Evolutionary conservation across 2,329 filamentous ascomycete species (phyloP).

Genomic region (Microdochium paspali): DNA sequence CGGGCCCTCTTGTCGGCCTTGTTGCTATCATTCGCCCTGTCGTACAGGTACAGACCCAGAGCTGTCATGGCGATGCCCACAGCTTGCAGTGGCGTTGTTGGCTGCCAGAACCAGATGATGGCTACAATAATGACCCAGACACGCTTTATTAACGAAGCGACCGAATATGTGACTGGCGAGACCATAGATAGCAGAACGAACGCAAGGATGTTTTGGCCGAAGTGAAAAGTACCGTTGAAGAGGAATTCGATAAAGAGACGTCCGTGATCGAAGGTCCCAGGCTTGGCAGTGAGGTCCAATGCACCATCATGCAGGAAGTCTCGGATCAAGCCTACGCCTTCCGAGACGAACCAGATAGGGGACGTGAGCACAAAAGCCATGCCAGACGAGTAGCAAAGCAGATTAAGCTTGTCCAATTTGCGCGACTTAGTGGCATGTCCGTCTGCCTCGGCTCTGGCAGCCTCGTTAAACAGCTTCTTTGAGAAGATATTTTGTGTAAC

Average conservation of each 20-base stretch:
- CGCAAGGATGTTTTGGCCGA: conserved; percentile 90
- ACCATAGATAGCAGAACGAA: conserved; percentile 89
- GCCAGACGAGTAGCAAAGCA: conserved; percentile 93
- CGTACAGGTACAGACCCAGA: conserved; percentile 87
- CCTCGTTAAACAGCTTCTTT: conserved; percentile 95
- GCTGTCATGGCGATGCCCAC: conserved; percentile 85
- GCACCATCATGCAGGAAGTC: conserved; percentile 78
- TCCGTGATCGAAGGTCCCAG: conserved; percentile 67
- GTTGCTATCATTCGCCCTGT: conserved; percentile 80
- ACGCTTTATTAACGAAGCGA: conserved; percentile 91
- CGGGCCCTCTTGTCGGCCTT: conserved; percentile 78
- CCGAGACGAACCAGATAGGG: conserved; percentile 89
- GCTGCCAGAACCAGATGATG: conserved; percentile 91
- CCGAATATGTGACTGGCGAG: conserved; percentile 93
- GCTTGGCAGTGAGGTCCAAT: conserved; percentile 48
- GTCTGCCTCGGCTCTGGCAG: conserved; percentile 74
- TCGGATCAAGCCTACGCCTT: conserved; percentile 67
- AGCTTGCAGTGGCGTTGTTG: conserved; percentile 74
- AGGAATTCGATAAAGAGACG: conserved; percentile 74
- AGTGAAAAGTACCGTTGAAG: conserved; percentile 96
- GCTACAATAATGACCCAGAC: conserved; percentile 95
- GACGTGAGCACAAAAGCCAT: conserved; percentile 81
- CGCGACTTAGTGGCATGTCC: conserved; percentile 50
- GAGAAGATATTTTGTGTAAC: conserved; percentile 98
- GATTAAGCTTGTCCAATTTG: conserved; percentile 93